Percentiles rank a stretch among this genome's conserved stretches.
Conservation (phyloP, 805 yeast genomes). For the Yamadazyma scolyti region DNA sequence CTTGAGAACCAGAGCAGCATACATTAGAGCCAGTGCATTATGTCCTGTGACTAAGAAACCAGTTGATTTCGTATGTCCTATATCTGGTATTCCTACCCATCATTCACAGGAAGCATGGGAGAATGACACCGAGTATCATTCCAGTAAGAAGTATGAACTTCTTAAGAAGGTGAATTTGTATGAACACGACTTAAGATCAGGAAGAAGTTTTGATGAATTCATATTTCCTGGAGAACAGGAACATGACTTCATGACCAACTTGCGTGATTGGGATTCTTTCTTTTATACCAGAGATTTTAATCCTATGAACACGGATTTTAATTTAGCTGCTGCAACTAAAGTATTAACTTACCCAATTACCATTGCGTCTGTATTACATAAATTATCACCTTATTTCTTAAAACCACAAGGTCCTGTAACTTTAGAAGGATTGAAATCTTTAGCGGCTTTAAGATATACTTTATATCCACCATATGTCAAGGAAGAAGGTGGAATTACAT, state of each 20-base stretch:
- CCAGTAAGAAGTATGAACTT: conserved; percentile 59
- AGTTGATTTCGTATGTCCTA: conserved; percentile 84
- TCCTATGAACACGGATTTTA: conserved; percentile 96
- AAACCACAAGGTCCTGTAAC: conserved; percentile 86
- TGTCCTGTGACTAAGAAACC: conserved; percentile 87
- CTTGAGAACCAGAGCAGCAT: conserved; percentile 85
- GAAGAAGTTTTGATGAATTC: conserved; percentile 92
- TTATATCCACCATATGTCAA: conserved; percentile 62
- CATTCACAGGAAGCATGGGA: conserved; percentile 89
- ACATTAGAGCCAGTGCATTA: conserved; percentile 78
- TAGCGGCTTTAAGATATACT: conserved; percentile 90
- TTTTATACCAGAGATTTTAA: conserved; percentile 89
- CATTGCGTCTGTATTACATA: conserved; percentile 77
- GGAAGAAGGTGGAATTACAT: conserved; percentile 47
- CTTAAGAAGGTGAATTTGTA: conserved; percentile 85
- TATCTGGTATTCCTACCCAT: conserved; percentile 95
- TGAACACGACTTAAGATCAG: conserved; percentile 93
- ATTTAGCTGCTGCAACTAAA: conserved; percentile 91
- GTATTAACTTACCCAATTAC: conserved; percentile 92
- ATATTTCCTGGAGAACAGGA: conserved; percentile 84
- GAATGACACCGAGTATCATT: conserved; percentile 69
- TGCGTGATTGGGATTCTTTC: conserved; percentile 87
- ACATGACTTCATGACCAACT: conserved; percentile 69
- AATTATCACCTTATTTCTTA: conserved; percentile 77
- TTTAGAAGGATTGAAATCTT: conserved; percentile 87